Base-by-base conservation (phyloP, 768 basidiomycete species). In the Podaxis sp. region DNA sequence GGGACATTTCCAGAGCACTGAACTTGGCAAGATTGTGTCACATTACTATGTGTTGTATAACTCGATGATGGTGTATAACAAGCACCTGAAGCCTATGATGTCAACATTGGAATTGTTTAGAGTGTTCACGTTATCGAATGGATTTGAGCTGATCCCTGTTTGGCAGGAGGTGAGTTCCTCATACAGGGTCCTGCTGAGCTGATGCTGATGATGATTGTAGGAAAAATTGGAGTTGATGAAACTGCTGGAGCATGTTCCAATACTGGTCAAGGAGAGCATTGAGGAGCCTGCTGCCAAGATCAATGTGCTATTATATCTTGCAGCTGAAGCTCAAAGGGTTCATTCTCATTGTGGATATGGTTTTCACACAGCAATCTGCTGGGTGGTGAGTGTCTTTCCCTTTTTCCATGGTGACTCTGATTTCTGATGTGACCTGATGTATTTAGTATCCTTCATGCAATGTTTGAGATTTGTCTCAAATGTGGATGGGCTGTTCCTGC, bases 401-500 rank as follows among this genome's bases (percentile, higher is more conserved):
- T 36, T 28, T 36, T 20, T 50, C 13, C 26, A 8, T n/a, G 24
- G 26, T 52, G 2, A 15, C 12, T n/a, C n/a, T n/a, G 17, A 13
- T 4, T 26, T 20, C n/a, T 63, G 4, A 6, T 57, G 28, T 28
- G 28, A 28, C 28, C 28, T 54, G 3, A 26, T 8, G 11, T 10
- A 13, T 40, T 22, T 37, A 90, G 91, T 69, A 97, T 99, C 69
- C 78, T 99, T 41, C 93, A 95, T 20, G 96, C 96, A 13, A 92
- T 99, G 71, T 98, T 95, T 68, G 96, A 99, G 75, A 99, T 98
- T 60, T 98, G 96, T 73, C 78, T 98, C 63, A 97, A 96, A 77
- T 88, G 95, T 50, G 96, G 96, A 17, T 99, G 97, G 97, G 94
- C 97, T 1, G 83, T 90, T 0, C 94, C 96, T 0, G 95, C 96